phyloP scores from a whole-genome alignment of 2,329 filamentous ascomycete species.

The Pseudocercospora vitis region DNA sequence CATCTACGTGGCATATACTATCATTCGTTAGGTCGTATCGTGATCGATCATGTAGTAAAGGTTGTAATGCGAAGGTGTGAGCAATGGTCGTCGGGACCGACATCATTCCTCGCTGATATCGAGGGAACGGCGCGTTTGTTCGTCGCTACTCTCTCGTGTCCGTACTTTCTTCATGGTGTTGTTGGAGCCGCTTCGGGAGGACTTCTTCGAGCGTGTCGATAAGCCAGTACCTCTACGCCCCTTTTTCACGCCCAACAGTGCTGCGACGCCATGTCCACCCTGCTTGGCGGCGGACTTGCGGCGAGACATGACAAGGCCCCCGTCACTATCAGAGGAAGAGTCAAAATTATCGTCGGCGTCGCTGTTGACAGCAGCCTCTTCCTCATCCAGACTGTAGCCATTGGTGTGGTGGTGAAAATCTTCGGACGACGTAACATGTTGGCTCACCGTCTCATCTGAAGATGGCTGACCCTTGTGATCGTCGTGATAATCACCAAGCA shows the following conservation, averaged over 20 bases:
- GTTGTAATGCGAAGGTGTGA: too few relatives aligned
- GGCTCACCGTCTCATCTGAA: conserved; percentile 40
- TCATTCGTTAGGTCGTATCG: conserved; percentile 19
- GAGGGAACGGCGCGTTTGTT: conserved; percentile 21
- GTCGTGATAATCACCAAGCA: conserved; percentile 29
- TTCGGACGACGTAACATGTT: conserved; percentile 23
- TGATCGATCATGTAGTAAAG: conserved; percentile 12
- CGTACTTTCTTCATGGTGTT: conserved; percentile 53
- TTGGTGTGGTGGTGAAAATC: conserved; percentile 31
- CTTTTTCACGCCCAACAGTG: conserved; percentile 18
- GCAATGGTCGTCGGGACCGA: background rate
- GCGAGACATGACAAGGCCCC: conserved; percentile 42
- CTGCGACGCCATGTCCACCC: conserved; percentile 12
- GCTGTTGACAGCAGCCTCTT: conserved; percentile 41
- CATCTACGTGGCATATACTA: conserved; percentile 10
- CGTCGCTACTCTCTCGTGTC: conserved; percentile 33
- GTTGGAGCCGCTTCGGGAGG: conserved; percentile 50
- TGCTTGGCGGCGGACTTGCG: conserved; percentile 31
- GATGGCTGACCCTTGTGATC: conserved; percentile 38
- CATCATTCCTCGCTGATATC: conserved; percentile 30
- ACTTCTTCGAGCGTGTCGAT: conserved; percentile 40
- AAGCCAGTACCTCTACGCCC: conserved; percentile 35
- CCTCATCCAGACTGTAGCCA: conserved; percentile 37
- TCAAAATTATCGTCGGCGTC: conserved; percentile 45
- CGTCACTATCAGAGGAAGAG: conserved; percentile 41